phyloP scores from a whole-genome alignment of 768 basidiomycete species.

The Scleroderma bovista region DNA sequence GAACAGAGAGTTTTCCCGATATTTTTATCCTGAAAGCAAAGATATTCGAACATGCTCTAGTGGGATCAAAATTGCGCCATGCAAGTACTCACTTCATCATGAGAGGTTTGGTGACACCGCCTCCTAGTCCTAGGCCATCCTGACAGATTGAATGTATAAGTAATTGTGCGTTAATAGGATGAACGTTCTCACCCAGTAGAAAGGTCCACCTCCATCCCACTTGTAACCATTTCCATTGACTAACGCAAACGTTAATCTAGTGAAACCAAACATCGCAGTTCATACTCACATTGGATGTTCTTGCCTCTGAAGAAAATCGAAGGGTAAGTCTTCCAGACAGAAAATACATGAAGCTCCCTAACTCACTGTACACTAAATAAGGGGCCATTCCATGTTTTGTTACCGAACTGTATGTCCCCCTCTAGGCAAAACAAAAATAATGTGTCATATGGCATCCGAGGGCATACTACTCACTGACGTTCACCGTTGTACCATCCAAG shows the following conservation, averaged over 20 bases:
- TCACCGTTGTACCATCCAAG: conserved; percentile 48
- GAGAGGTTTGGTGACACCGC: conserved; percentile 21
- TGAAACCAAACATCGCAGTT: not conserved
- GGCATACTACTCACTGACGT: conserved; percentile 40
- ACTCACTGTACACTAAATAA: conserved; percentile 47
- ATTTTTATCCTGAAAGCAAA: conserved; percentile 28
- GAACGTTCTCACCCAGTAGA: conserved; percentile 34
- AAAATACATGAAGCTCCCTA: not conserved
- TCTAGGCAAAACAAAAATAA: conserved; percentile 25
- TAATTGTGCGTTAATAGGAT: not conserved
- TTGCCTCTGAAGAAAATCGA: conserved; percentile 34
- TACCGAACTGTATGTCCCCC: conserved; percentile 55
- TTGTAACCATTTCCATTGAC: conserved; percentile 37
- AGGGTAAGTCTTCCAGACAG: not conserved
- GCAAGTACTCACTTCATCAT: conserved; percentile 36
- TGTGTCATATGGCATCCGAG: not conserved
- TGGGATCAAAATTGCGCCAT: too few relatives aligned
- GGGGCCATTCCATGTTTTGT: conserved; percentile 46
- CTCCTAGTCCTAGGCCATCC: conserved; percentile 21
- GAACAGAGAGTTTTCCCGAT: conserved; percentile 35
- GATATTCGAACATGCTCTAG: too few relatives aligned
- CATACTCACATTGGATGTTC: conserved; percentile 41
- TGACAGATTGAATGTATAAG: not conserved
- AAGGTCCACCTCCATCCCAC: conserved; percentile 40
- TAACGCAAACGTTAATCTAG: not conserved